Evolutionary conservation across 768 basidiomycete species (phyloP).

Genomic region (Mycena venus): DNA sequence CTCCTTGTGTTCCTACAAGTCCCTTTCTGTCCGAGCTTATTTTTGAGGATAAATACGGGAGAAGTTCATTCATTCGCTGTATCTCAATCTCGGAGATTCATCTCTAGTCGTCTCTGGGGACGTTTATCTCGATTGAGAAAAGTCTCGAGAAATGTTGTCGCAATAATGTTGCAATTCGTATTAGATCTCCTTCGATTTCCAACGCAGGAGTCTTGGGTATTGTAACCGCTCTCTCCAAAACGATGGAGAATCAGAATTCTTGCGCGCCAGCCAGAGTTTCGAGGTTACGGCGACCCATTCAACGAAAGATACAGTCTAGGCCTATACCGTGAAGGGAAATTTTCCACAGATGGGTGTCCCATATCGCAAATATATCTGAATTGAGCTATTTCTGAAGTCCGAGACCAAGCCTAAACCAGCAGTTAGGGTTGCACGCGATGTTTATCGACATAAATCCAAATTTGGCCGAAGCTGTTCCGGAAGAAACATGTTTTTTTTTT

Average conservation of each 20-base stretch:
- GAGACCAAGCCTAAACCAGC: no score
- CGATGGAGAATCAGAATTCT: background rate
- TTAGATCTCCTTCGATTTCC: background rate
- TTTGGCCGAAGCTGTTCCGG: background rate
- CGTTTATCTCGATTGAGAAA: background rate
- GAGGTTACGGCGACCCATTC: no score
- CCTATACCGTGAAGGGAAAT: background rate
- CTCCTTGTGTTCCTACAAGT: no score
- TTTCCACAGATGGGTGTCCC: background rate
- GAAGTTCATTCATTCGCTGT: no score
- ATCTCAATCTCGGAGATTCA: background rate
- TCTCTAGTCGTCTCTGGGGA: background rate
- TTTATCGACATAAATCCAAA: background rate
- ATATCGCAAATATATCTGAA: no score
- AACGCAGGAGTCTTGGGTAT: background rate
- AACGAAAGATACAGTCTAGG: no score
- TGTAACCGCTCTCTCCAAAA: background rate
- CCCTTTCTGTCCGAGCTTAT: no score
- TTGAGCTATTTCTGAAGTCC: no score
- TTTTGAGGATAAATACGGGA: no score
- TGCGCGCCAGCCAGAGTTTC: no score
- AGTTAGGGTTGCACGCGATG: background rate
- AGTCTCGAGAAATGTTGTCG: background rate
- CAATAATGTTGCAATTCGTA: no score
- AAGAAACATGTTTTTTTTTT: background rate